These are phyloP conservation scores for Candida methanosorbosa DNA, from an alignment of 805 yeast genomes.

Conservation along the genomic window DNA sequence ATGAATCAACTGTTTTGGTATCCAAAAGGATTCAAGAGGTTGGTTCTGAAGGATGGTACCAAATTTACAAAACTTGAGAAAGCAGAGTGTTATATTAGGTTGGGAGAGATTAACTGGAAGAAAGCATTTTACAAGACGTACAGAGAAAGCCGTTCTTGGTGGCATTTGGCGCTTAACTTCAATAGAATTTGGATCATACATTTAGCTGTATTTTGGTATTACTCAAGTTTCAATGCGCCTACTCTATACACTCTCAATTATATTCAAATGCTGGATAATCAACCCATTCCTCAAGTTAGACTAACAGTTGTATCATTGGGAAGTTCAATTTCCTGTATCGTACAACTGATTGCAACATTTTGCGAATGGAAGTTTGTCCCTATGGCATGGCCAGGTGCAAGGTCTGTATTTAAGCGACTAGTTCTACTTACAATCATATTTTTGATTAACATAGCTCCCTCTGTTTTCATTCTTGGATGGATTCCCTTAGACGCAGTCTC, in stretches of 20 bases:
- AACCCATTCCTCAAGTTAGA: constrained; percentile 35
- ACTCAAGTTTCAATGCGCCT: constrained; percentile 41
- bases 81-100: constrained; percentile 22
- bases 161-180: constrained; percentile 40
- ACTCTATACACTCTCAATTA: constrained; percentile 37
- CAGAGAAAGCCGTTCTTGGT: constrained; percentile 40
- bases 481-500: constrained; percentile 29
- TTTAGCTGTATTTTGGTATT: constrained; percentile 42
- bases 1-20: constrained; percentile 46
- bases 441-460: constrained; percentile 30
- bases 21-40: constrained; percentile 24
- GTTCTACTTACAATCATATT: constrained; percentile 23
- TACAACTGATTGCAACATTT: constrained; percentile 30
- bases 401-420: constrained; percentile 26
- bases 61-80: constrained; percentile 20
- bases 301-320: constrained; percentile 38
- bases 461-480: constrained; percentile 29
- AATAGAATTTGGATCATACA: constrained; percentile 49
- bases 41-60: constrained; percentile 26
- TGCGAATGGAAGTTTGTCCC: constrained; percentile 41
- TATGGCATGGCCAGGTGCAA: constrained; percentile 38
- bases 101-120: constrained; percentile 32
- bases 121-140: constrained; percentile 36
- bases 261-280: constrained; percentile 29
- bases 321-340: constrained; percentile 33